Percentiles rank a stretch among this genome's conserved stretches.
Conservation (phyloP, 2,329 filamentous ascomycete genomes). For the Plectosphaerella plurivora region DNA sequence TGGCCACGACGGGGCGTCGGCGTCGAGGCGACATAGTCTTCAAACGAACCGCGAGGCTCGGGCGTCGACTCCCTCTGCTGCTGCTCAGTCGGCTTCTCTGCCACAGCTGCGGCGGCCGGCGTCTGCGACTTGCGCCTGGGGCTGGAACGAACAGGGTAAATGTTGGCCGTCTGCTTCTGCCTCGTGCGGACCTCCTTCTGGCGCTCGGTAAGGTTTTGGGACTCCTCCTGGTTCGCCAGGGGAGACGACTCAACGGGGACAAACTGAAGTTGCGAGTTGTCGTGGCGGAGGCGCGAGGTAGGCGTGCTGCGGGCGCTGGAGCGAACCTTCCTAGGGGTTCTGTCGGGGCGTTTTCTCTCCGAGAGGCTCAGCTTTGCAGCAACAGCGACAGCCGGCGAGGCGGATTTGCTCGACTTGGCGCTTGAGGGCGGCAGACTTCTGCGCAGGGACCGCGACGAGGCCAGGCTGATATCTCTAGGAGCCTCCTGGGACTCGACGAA, state of each 20-base stretch:
- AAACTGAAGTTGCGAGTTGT: constrained; percentile 80
- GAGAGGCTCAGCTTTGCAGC: constrained; percentile 26
- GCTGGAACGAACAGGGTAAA: constrained; percentile 66
- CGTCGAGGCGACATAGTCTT: constrained; percentile 54
- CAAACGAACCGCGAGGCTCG: constrained; percentile 35
- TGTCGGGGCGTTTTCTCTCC: constrained; percentile 16
- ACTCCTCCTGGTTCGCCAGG: constrained; percentile 45
- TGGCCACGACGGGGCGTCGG: constrained; percentile 57
- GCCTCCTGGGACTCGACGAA: constrained; percentile 50
- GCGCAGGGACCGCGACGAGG: constrained; percentile 17
- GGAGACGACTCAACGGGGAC: constrained; percentile 61
- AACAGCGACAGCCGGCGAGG: constrained; percentile 25
- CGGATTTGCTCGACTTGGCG: constrained; percentile 5
- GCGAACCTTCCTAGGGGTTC: constrained; percentile 14
- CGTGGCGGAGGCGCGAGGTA: constrained; percentile 59
- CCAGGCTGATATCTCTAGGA: constrained; percentile 12
- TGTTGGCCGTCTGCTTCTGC: constrained; percentile 57
- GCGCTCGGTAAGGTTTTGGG: constrained; percentile 71
- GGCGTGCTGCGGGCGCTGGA: constrained; percentile 2
- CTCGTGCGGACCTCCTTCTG: constrained; percentile 74
- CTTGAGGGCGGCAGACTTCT: constrained; percentile 13
- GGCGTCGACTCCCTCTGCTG: constrained; percentile 37
- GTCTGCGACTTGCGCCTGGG: constrained; percentile 18
- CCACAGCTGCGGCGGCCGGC: neutral
- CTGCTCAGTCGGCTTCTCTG: constrained; percentile 8